These are phyloP conservation scores for Asterochloris erici DNA, from an alignment of 139 green algal species.

Conservation along the genomic window DNA sequence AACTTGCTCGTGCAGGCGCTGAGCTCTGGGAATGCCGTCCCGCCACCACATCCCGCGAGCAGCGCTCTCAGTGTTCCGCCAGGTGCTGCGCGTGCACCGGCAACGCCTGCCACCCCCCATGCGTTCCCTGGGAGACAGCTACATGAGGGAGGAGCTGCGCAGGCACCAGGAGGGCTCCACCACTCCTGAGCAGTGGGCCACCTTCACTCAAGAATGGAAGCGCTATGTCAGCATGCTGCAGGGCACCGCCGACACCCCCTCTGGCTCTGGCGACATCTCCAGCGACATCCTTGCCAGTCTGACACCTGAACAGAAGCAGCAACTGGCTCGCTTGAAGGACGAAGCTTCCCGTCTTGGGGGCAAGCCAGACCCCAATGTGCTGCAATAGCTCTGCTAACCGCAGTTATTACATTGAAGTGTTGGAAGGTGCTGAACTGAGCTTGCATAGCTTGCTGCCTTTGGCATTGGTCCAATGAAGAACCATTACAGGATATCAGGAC, in stretches of 20 bases:
- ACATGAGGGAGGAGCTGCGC: slow-evolving; percentile 62
- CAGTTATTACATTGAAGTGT: too few species aligned
- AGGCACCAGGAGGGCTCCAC: slow-evolving; percentile 52
- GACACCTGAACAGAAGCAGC: slow-evolving; percentile 49
- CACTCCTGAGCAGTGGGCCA: slow-evolving; percentile 56
- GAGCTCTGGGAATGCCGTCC: background rate
- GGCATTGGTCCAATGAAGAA: too few species aligned
- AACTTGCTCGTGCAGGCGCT: too few species aligned
- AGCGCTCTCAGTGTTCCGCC: slow-evolving; percentile 48
- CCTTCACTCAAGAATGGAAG: slow-evolving; percentile 67
- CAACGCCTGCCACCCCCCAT: slow-evolving; percentile 60
- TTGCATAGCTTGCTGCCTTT: too few species aligned
- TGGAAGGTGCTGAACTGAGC: too few species aligned
- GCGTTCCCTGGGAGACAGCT: slow-evolving; percentile 63
- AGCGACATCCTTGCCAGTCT: slow-evolving; percentile 31
- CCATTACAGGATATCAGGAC: too few species aligned
- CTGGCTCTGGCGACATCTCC: slow-evolving; percentile 28
- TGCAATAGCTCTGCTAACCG: too few species aligned
- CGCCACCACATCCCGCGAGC: background rate
- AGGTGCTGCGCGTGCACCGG: slow-evolving; percentile 63
- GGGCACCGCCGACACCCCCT: slow-evolving; percentile 28
- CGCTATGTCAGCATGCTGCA: slow-evolving; percentile 55
- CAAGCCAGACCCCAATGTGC: too few species aligned
- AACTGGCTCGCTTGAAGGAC: slow-evolving; percentile 43
- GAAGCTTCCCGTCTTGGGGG: slow-evolving; percentile 6